Base-by-base conservation (phyloP, 164 flowering plant species). In the Aristolochia contorta region DNA sequence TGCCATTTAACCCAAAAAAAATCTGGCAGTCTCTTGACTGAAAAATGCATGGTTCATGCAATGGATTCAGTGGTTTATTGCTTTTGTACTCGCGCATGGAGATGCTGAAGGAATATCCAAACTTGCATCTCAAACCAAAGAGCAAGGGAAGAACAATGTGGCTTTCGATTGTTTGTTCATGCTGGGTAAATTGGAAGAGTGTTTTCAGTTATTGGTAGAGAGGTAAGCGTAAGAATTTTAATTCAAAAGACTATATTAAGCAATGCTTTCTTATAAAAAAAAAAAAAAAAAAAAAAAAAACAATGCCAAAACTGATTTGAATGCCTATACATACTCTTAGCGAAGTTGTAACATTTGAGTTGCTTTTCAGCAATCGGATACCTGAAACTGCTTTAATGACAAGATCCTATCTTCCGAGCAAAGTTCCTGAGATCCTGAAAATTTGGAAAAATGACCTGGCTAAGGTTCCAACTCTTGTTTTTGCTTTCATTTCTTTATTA, bases 341-440 rank as follows among this genome's bases (percentile, higher is more conserved):
- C n/a, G n/a, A n/a, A n/a, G n/a, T n/a, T n/a, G n/a, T n/a, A n/a
- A 27, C 30, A 27, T 27, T 27, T 19, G 21, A n/a, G 19, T 55
- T 62, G 41, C 21, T 70, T 69, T 72, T 68, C 90, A 93, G 99
- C 78, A 86, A 93, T 56, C 90, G 99, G 76, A 90, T 93, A 72
- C 99, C 99, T 55, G 99, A 93, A 72, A 97, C 99, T 75, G 97
- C 99, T 66, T 74, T 93, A 67, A 88, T 93, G 97, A 97, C 99
- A 14, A 79, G 99, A 51, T 93, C 99, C 60, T 93, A 93, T 76
- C 96, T 90, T 63, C 99, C 99, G 20, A 88, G 97, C 81, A 93
- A 86, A 76, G 97, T 93, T 58, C 86, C 99, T 27, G 97, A 90
- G 67, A 88, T 90, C 43, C 84, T 93, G 24, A 79, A 82, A 21